Percentiles rank a stretch among this genome's conserved stretches.
Conservation (phyloP, 2,329 filamentous ascomycete genomes). For the Escovopsis weberi region DNA sequence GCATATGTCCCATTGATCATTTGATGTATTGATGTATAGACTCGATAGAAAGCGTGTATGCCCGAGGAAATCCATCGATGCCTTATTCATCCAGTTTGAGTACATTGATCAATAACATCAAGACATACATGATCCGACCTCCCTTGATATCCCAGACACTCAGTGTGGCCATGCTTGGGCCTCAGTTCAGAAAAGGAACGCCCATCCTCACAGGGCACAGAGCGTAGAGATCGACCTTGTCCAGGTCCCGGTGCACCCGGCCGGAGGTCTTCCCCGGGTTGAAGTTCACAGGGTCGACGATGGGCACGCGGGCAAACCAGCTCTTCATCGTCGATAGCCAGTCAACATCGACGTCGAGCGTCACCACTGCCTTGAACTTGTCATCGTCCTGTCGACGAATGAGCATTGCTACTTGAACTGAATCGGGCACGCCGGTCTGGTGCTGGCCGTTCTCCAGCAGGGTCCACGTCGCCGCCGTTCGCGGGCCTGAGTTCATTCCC, state of each 20-base stretch:
- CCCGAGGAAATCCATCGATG: too few relatives aligned
- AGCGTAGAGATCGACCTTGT: neutral
- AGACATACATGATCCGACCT: neutral
- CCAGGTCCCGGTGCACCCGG: neutral
- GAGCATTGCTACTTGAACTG: neutral
- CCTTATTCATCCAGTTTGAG: too few relatives aligned
- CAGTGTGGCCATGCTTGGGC: too few relatives aligned
- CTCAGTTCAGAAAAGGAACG: neutral
- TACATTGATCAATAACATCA: too few relatives aligned
- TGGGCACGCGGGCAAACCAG: conserved; percentile 1
- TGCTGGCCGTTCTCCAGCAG: conserved; percentile 1
- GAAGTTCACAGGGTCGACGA: conserved; percentile 1
- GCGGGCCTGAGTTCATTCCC: neutral
- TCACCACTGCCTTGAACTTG: conserved; percentile 1
- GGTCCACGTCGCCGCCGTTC: neutral
- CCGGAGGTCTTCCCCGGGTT: neutral
- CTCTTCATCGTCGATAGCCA: neutral
- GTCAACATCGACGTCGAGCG: conserved; percentile 1
- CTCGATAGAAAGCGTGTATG: too few relatives aligned
- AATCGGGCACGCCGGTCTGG: neutral
- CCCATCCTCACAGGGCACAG: conserved; percentile 1
- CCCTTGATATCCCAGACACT: too few relatives aligned
- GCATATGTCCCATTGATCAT: too few relatives aligned
- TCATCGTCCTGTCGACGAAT: neutral
- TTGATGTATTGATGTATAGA: too few relatives aligned